phyloP scores from a whole-genome alignment of 805 yeast genomes.

The Yarrowia keelungensis region DNA sequence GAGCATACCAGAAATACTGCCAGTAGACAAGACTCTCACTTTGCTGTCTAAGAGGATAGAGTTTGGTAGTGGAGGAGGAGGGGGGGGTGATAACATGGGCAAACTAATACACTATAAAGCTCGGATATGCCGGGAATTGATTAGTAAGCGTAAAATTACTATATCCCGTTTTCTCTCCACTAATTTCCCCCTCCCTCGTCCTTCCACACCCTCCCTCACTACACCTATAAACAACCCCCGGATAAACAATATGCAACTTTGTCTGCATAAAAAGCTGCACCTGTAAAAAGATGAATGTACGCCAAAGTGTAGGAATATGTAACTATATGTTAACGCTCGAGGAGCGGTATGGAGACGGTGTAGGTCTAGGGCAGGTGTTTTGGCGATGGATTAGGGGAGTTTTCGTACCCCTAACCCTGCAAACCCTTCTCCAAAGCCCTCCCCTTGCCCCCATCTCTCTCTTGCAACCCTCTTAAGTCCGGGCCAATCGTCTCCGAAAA shows the following conservation, averaged over 20 bases:
- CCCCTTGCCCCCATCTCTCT: background rate
- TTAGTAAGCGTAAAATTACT: too few relatives aligned
- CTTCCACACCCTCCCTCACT: too few relatives aligned
- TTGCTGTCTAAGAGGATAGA: too few relatives aligned
- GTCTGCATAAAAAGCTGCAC: constrained; percentile 29
- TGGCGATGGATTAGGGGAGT: background rate
- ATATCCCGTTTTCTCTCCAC: too few relatives aligned
- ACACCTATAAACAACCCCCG: constrained; percentile 14
- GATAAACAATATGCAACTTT: constrained; percentile 37
- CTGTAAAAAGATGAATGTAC: constrained; percentile 15
- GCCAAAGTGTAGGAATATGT: constrained; percentile 22
- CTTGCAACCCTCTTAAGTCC: constrained; percentile 5
- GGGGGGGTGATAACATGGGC: too few relatives aligned
- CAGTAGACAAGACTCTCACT: too few relatives aligned
- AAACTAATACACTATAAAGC: too few relatives aligned
- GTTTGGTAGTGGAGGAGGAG: too few relatives aligned
- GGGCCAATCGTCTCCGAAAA: constrained; percentile 38
- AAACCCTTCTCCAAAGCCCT: too few relatives aligned
- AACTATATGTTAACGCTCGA: constrained; percentile 25
- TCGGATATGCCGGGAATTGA: too few relatives aligned
- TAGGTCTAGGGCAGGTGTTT: background rate
- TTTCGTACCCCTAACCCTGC: background rate
- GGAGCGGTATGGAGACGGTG: background rate
- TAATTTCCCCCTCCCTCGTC: too few relatives aligned
- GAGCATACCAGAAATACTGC: background rate